phyloP scores from a whole-genome alignment of 2,329 filamentous ascomycete genomes.

The Fusarium sp. region DNA sequence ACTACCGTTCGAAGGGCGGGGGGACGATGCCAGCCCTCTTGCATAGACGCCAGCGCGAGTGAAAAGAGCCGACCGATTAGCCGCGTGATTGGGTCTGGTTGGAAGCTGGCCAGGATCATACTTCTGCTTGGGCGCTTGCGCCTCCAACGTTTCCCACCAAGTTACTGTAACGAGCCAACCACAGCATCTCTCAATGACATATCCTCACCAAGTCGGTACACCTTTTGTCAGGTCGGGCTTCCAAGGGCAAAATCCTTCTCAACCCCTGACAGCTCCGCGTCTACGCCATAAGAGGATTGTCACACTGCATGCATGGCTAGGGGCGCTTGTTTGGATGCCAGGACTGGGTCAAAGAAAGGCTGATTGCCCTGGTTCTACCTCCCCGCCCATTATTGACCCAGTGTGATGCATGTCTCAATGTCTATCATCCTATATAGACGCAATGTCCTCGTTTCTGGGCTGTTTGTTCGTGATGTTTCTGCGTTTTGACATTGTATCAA shows the following conservation, averaged over 20 bases:
- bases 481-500: slow-evolving; percentile 31
- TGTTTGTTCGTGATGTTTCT: slow-evolving; percentile 36
- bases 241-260: slow-evolving; percentile 37
- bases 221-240: slow-evolving; percentile 22
- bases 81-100: slow-evolving; percentile 46
- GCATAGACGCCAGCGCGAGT: slow-evolving; percentile 48
- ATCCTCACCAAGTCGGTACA: slow-evolving; percentile 27
- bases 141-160: slow-evolving; percentile 44
- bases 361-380: slow-evolving; percentile 10
- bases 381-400: slow-evolving; percentile 17
- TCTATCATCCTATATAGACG: slow-evolving; percentile 45
- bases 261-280: slow-evolving; percentile 27
- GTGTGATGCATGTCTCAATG: slow-evolving; percentile 28
- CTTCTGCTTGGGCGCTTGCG: slow-evolving; percentile 43
- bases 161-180: slow-evolving; percentile 35
- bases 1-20: slow-evolving; percentile 29
- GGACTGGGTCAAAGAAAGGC: slow-evolving; percentile 23
- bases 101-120: slow-evolving; percentile 28
- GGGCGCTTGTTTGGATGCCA: slow-evolving; percentile 42
- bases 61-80: slow-evolving; percentile 46
- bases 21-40: slow-evolving; percentile 25
- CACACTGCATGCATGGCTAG: slow-evolving; percentile 48
- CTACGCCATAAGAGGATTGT: slow-evolving; percentile 39
- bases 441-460: slow-evolving; percentile 39
- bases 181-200: slow-evolving; percentile 18